A percentile compares a stretch with the other conserved stretches of the same genome.
Conservation (phyloP, 441 rosid species). For the Gossypium gossypioides region DNA sequence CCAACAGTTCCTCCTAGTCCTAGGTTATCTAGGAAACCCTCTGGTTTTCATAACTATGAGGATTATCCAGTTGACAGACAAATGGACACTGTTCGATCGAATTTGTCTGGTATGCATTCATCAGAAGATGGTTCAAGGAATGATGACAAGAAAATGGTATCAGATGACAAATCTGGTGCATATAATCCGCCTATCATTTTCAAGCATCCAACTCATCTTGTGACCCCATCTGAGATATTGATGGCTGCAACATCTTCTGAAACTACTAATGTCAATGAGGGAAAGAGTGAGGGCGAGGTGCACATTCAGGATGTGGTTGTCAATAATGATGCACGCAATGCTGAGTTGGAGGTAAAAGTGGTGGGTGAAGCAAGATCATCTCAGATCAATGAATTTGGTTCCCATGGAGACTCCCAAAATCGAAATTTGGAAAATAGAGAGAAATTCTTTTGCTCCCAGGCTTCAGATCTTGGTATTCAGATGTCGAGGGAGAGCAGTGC, state of each 20-base stretch:
- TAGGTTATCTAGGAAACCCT: slow-evolving; percentile 34
- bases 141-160: slow-evolving; percentile 36
- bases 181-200: slow-evolving; percentile 39
- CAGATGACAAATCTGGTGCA: slow-evolving; percentile 35
- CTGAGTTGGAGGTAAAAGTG: slow-evolving; percentile 55
- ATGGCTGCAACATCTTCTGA: slow-evolving; percentile 55
- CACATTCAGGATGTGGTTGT: slow-evolving; percentile 41
- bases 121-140: slow-evolving; percentile 35
- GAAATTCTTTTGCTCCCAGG: slow-evolving; percentile 57
- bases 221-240: slow-evolving; percentile 76
- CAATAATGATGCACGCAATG: slow-evolving; percentile 32
- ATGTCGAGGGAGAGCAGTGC: slow-evolving; percentile 47
- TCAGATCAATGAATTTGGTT: slow-evolving; percentile 37
- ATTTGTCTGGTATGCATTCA: slow-evolving; percentile 30
- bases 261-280: slow-evolving; percentile 30
- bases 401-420: slow-evolving; percentile 29
- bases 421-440: slow-evolving; percentile 39
- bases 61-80: slow-evolving; percentile 50
- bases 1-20: slow-evolving; percentile 48
- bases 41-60: slow-evolving; percentile 42
- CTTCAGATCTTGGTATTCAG: slow-evolving; percentile 54
- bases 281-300: slow-evolving; percentile 36
- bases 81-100: slow-evolving; percentile 28
- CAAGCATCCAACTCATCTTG: slow-evolving; percentile 75
- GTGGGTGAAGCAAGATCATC: slow-evolving; percentile 38